A percentile compares a stretch with the other conserved stretches of the same genome.
Evolutionary conservation across 208 protist species (phyloP).

Genomic region (Crithidia brevicula): DNA sequence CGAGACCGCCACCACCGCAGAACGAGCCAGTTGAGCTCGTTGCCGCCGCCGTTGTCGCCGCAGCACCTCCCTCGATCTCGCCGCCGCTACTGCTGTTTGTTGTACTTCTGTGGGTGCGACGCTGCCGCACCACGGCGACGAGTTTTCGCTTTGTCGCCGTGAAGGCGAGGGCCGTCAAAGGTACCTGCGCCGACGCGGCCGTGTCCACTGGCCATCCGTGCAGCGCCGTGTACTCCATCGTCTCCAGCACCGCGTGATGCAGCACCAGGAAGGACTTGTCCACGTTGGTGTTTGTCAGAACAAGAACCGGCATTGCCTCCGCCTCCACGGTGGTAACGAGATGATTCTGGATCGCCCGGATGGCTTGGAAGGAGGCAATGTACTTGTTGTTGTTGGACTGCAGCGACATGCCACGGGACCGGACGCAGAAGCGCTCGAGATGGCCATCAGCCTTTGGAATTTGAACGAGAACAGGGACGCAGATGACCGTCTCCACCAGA

Average conservation of each 20-base stretch:
- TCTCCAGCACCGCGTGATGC: conserved; percentile 73
- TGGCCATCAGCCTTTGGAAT: conserved; percentile 89
- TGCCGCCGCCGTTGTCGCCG: too few relatives aligned
- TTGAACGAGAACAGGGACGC: conserved; percentile 63
- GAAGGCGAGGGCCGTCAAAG: conserved; percentile 23
- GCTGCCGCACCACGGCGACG: conserved; percentile 30
- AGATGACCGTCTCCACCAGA: conserved; percentile 39
- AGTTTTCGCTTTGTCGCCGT: conserved; percentile 10
- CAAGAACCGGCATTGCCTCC: conserved; percentile 46
- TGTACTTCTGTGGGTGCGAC: not conserved
- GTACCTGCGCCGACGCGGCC: conserved; percentile 17
- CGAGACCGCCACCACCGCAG: too few relatives aligned
- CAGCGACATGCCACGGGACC: conserved; percentile 91
- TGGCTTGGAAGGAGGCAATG: conserved; percentile 84
- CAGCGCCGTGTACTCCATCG: conserved; percentile 42
- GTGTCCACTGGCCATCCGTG: conserved; percentile 31
- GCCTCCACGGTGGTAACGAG: conserved; percentile 37
- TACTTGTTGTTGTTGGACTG: conserved; percentile 88
- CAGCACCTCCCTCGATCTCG: not conserved
- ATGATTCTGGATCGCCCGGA: conserved; percentile 87
- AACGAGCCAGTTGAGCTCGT: too few relatives aligned
- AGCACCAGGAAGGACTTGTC: conserved; percentile 83
- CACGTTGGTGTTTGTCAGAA: conserved; percentile 92
- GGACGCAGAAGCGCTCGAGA: conserved; percentile 87
- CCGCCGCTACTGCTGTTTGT: not conserved